Base-by-base conservation (phyloP, 2,329 filamentous ascomycete species). In the Leptographium procerum region DNA sequence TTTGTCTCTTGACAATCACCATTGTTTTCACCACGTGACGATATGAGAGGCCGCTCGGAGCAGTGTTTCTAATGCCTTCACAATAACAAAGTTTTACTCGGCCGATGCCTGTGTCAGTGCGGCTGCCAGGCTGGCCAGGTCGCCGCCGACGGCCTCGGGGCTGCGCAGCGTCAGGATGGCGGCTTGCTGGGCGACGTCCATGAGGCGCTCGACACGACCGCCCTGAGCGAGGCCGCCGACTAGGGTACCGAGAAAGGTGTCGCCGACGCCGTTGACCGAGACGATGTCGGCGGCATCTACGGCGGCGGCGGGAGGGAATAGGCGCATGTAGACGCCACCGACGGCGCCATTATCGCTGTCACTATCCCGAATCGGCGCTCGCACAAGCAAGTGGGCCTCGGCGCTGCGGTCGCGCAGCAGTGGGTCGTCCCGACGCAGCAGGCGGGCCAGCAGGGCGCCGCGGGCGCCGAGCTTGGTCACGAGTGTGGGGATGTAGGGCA, bases 211-310 rank as follows among this genome's bases (percentile, higher is more conserved):
- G 60, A 81, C 68, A 61, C 72, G 73, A 3, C 77, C 78, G 0
- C 79, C 79, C 65, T 78, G 81, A 0, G 85, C 84, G 63, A 97
- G 69, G 0, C 88, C 89, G 1, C 90, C 87, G n/a, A 96, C 75
- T 58, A 96, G 65, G 16, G 91, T 87, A 0, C 92, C 94, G 10
- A 95, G 76, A 69, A 97, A 91, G 0, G 94, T 96, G 71, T 99
- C 94, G 0, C 94, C 94, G 2, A 90, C 91, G 0, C 92, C 94
- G 69, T 97, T 97, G 11, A 97, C 92, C 52, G 90, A 96, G 1
- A 92, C 84, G 1, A 95, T 78, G 29, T 94, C 83, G 29, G 79
- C 72, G 3, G 28, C 55, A 28, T 79, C 72, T 11, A 52, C 55
- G 24, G 80, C 72, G 68, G 88, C 84, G 1, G 81, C 81, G 0